Conservation (phyloP, 495 filamentous ascomycete species). For the Talaromyces thailandensis region DNA sequence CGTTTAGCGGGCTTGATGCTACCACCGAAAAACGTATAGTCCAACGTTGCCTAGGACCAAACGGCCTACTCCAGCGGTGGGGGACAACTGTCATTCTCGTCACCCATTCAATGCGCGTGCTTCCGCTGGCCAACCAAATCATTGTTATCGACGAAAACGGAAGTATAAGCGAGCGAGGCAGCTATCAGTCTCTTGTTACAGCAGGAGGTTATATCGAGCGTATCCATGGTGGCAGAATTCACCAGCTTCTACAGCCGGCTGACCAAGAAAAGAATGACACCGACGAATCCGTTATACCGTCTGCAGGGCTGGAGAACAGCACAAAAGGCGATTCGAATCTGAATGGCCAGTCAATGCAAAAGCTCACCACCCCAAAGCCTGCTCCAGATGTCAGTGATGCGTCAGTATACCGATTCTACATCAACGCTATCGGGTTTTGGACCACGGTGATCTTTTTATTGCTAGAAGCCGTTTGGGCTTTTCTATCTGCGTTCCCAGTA, state of each 20-base stretch:
- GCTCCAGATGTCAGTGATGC: neutral
- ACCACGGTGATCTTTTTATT: neutral
- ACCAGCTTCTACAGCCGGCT: neutral
- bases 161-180: constrained; percentile 40
- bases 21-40: constrained; percentile 39
- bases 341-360: neutral
- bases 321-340: neutral
- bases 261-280: constrained; percentile 7
- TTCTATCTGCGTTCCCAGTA: constrained; percentile 3
- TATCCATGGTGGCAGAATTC: neutral
- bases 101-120: constrained; percentile 13
- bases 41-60: constrained; percentile 27
- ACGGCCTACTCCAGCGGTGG: constrained; percentile 26
- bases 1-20: constrained; percentile 18
- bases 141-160: constrained; percentile 38
- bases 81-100: constrained; percentile 13
- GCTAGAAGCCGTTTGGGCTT: constrained; percentile 1
- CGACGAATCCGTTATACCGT: neutral
- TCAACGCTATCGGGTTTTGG: constrained; percentile 3
- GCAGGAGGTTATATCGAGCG: constrained; percentile 34
- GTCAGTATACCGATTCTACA: constrained; percentile 11
- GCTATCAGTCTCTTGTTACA: constrained; percentile 32
- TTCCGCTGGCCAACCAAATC: constrained; percentile 42
- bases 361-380: neutral
- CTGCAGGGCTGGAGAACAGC: neutral